These are phyloP conservation scores for Glycine soja DNA, from an alignment of 306 rosid species.

Conservation along the genomic window DNA sequence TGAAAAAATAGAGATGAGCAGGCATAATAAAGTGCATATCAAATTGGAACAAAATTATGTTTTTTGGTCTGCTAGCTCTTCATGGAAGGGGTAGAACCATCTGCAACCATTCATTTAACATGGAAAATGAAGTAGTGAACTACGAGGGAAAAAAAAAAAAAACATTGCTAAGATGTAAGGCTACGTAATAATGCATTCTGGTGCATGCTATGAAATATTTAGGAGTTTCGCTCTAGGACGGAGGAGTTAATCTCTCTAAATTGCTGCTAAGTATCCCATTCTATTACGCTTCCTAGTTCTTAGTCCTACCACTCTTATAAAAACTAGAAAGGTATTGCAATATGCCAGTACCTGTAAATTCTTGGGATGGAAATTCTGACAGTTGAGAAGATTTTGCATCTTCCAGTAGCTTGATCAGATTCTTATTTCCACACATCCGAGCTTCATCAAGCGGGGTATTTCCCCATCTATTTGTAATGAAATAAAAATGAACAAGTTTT, in stretches of 20 bases:
- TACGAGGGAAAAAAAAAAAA: no score
- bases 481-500: slow-evolving; percentile 13
- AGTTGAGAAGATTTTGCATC: slow-evolving; percentile 75
- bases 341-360: slow-evolving; percentile 62
- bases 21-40: slow-evolving; percentile 15
- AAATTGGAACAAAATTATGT: slow-evolving; percentile 1
- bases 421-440: slow-evolving; percentile 83
- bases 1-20: neutral
- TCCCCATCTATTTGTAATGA: slow-evolving; percentile 79
- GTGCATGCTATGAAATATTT: no score
- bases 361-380: slow-evolving; percentile 60
- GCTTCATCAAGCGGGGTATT: slow-evolving; percentile 91
- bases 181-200: no score
- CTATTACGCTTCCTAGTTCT: neutral
- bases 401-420: slow-evolving; percentile 75
- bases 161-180: no score
- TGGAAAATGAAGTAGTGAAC: no score
- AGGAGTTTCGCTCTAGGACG: no score
- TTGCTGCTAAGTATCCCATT: neutral
- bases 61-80: no score
- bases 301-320: no score
- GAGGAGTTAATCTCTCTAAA: neutral
- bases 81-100: neutral
- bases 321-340: no score
- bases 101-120: slow-evolving; percentile 3